These are phyloP conservation scores for Cystobasidium sp. DNA, from an alignment of 1,284 basidiomycete species.

Conservation along the genomic window DNA sequence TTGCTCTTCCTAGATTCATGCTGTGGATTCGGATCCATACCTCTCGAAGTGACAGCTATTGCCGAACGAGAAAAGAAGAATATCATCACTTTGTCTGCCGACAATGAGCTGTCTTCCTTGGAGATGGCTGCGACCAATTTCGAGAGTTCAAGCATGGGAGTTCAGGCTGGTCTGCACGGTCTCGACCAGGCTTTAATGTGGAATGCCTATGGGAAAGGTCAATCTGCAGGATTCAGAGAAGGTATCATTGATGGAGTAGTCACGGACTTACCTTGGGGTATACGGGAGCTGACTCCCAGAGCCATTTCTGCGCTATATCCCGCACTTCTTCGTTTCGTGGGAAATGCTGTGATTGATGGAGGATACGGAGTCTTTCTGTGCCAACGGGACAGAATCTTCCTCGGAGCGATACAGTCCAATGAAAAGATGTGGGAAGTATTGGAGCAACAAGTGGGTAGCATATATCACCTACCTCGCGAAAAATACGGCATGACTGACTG, in stretches of 20 bases:
- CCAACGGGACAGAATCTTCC: slow-evolving; percentile 31
- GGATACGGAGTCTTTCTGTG: slow-evolving; percentile 27
- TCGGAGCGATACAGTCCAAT: slow-evolving; percentile 11
- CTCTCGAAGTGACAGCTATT: slow-evolving; percentile 25
- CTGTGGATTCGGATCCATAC: slow-evolving; percentile 33
- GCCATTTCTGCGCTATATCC: slow-evolving; percentile 28
- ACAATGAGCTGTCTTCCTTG: slow-evolving; percentile 31
- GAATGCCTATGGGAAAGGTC: slow-evolving; percentile 9
- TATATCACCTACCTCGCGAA: background rate
- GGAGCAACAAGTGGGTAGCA: slow-evolving; percentile 7
- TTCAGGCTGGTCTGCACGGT: slow-evolving; percentile 1
- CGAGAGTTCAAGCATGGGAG: background rate
- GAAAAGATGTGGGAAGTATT: slow-evolving; percentile 21
- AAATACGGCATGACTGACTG: background rate
- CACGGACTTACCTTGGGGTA: slow-evolving; percentile 39
- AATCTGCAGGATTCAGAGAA: slow-evolving; percentile 25
- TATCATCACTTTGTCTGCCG: slow-evolving; percentile 3
- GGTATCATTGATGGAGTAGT: slow-evolving; percentile 24
- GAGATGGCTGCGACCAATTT: slow-evolving; percentile 4
- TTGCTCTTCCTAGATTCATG: slow-evolving; percentile 34
- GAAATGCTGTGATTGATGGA: background rate
- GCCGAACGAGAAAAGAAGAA: slow-evolving; percentile 4
- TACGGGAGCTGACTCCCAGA: slow-evolving; percentile 24
- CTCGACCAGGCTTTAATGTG: slow-evolving; percentile 17
- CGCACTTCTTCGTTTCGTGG: slow-evolving; percentile 24